Conservation (phyloP, 345 rosid genomes). For the Erysimum cheiranthoides region DNA sequence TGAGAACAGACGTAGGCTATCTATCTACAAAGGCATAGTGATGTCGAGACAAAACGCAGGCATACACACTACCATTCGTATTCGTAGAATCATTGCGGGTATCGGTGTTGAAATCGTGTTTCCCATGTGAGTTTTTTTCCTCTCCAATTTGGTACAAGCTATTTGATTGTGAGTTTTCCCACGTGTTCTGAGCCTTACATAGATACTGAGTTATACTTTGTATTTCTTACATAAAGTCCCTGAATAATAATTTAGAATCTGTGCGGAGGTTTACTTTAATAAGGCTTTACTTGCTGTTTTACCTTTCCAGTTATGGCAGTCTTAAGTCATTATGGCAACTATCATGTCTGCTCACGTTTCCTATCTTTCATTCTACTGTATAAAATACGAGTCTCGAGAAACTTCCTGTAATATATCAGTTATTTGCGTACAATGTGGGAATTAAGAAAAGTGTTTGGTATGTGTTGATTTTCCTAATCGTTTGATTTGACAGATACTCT, state of each 20-base stretch:
- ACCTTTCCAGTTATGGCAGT: slow-evolving; percentile 9
- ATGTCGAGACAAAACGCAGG: slow-evolving; percentile 91
- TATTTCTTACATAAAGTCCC: background rate
- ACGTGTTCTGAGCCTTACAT: background rate
- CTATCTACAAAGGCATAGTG: slow-evolving; percentile 84
- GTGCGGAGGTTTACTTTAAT: background rate
- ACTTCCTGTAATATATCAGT: background rate
- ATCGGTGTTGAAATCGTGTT: slow-evolving; percentile 73
- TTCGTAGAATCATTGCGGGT: slow-evolving; percentile 88
- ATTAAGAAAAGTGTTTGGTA: slow-evolving; percentile 8
- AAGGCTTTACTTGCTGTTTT: slow-evolving; percentile 10
- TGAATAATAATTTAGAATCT: background rate
- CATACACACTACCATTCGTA: slow-evolving; percentile 83
- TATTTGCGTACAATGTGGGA: slow-evolving; percentile 3
- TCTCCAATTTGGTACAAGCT: background rate
- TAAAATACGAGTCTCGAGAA: slow-evolving; percentile 6
- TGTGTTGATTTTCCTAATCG: background rate
- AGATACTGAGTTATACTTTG: background rate
- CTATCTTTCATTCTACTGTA: slow-evolving; percentile 7
- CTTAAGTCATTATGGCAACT: background rate
- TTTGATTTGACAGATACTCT: slow-evolving; percentile 66
- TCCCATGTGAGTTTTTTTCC: slow-evolving; percentile 56
- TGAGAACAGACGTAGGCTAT: slow-evolving; percentile 72
- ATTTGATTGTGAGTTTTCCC: background rate
- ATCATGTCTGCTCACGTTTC: slow-evolving; percentile 18